phyloP scores from a whole-genome alignment of 176 grass and related monocot species.

The Metroxylon sagu region DNA sequence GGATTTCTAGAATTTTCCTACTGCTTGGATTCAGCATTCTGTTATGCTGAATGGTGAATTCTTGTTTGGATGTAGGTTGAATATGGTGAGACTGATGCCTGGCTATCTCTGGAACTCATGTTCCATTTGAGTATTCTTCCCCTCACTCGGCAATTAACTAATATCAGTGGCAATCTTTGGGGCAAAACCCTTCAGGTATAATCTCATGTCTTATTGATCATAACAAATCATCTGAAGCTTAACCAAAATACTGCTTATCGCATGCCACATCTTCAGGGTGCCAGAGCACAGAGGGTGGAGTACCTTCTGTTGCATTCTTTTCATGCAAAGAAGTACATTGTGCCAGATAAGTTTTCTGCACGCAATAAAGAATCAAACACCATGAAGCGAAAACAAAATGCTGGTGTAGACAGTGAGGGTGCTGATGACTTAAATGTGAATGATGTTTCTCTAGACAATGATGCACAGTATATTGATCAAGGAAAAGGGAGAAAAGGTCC shows the following conservation, averaged over 20 bases:
- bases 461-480: conserved; percentile 49
- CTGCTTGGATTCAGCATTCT: too few relatives aligned
- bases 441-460: conserved; percentile 40
- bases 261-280: conserved; percentile 50
- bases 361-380: conserved; percentile 45
- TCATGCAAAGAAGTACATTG: conserved; percentile 84
- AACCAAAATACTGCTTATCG: conserved; percentile 15
- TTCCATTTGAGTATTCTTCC: conserved; percentile 93
- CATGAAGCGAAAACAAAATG: conserved; percentile 70
- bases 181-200: conserved; percentile 87
- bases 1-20: not conserved
- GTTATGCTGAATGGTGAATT: too few relatives aligned
- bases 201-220: not conserved
- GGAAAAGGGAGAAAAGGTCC: conserved; percentile 74
- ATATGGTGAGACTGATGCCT: conserved; percentile 84
- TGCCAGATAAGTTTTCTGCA: conserved; percentile 67
- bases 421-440: conserved; percentile 26
- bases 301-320: conserved; percentile 91
- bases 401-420: conserved; percentile 36
- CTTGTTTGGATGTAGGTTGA: conserved; percentile 44
- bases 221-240: too few relatives aligned
- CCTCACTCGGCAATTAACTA: conserved; percentile 83
- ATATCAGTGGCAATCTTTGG: conserved; percentile 95
- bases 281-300: conserved; percentile 94
- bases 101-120: conserved; percentile 92